These are phyloP conservation scores for Phytopythium ostracodes DNA, from an alignment of 352 stramenopile species.

Conservation along the genomic window DNA sequence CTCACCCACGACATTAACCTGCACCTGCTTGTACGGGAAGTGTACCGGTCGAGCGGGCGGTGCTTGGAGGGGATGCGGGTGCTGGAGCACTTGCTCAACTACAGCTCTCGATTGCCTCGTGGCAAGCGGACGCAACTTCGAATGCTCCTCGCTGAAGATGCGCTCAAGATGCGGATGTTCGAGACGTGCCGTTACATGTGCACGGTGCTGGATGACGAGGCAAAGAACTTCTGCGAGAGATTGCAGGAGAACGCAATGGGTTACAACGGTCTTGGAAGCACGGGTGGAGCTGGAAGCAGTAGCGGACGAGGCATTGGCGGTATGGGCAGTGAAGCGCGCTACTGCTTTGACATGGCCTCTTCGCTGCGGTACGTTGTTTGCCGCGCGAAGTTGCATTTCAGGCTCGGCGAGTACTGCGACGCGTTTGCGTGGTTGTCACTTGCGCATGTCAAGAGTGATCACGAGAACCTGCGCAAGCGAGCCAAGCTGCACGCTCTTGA, in stretches of 20 bases:
- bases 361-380: constrained; percentile 67
- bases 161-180: constrained; percentile 67
- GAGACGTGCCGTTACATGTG: constrained; percentile 77
- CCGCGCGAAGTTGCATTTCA: constrained; percentile 60
- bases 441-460: constrained; percentile 70
- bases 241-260: constrained; percentile 68
- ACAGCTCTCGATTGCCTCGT: constrained; percentile 61
- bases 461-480: constrained; percentile 61
- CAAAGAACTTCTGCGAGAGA: constrained; percentile 67
- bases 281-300: constrained; percentile 51
- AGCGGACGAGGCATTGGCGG: constrained; percentile 56
- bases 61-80: constrained; percentile 77
- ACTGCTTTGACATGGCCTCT: constrained; percentile 80
- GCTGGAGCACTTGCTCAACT: constrained; percentile 73
- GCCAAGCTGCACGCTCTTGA: constrained; percentile 70
- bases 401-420: constrained; percentile 43
- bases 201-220: constrained; percentile 65
- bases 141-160: constrained; percentile 78
- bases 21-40: constrained; percentile 73
- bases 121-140: constrained; percentile 76
- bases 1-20: constrained; percentile 81
- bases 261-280: constrained; percentile 39
- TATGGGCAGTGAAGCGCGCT: constrained; percentile 72
- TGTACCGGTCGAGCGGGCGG: constrained; percentile 77
- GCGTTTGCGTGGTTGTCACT: constrained; percentile 73